Evolutionary conservation across 371 early-diverging fungal species (phyloP), one percentile per base, ranked within the genome.

Genomic region (Caulochytrium protostelioides): DNA sequence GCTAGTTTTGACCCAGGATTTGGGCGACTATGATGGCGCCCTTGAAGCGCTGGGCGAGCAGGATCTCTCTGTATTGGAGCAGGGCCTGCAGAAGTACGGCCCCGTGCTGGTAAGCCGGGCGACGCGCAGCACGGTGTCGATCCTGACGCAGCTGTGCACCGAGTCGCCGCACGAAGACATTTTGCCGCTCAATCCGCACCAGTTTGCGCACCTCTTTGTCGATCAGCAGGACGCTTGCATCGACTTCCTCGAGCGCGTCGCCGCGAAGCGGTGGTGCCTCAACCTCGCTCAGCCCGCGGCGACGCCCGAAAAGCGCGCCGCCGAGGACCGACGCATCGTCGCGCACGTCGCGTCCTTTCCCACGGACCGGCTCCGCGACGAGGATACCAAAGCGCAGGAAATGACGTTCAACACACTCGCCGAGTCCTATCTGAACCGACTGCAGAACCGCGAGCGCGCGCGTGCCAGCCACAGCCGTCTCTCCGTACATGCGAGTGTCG

Each of bases 1-100:
- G 43, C 61, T 66, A 24, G 73, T 81, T 22, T 69, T 64, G 37
- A 69, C 89, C n/a, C 86, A 89, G 46, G 86, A 90, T 49, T 63
- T 76, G 41, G 57, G 72, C 32, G 61, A 76, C n/a, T 79, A 79
- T 44, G 55, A 62, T 20, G 65, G 63, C 0, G 76, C 85, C 0
- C 54, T 86, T 1, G 52, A 51, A 0, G 81, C 79, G 40, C 62
- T 86, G 32, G 57, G 61, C 8, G 59, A 62, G 15, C 45, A 80
- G 7, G 52, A 59, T 0, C 59, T 68, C 0, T 16, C 40, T 2
- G 77, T 63, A 44, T 70, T 70, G 6, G 68, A 70, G 25, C 51
- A 57, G 22, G 64, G 71, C 36, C 51, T 83, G 3, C 61, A 71
- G 46, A 60, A 65, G 42, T 86, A 83, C 50, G 86, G 84, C 25